A percentile compares a stretch with the other conserved stretches of the same genome.
These are phyloP conservation scores for Penstemon davidsonii DNA, from an alignment of 257 asterid species.

Conservation along the genomic window DNA sequence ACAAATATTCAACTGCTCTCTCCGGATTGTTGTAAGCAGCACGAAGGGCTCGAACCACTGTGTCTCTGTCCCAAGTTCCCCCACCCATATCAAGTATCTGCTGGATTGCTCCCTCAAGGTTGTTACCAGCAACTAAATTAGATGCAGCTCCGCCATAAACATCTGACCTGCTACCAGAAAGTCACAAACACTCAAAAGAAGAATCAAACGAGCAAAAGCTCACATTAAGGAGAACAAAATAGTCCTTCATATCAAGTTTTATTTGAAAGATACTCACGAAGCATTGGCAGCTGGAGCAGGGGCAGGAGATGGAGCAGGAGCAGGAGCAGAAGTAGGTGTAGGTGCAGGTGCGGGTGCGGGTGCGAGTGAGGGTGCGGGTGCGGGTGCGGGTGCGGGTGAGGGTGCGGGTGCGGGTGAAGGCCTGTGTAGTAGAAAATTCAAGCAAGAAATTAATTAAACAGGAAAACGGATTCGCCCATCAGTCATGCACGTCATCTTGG, in stretches of 20 bases:
- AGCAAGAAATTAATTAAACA: slow-evolving; percentile 1
- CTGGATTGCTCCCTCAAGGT: slow-evolving; percentile 67
- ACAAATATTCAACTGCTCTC: slow-evolving; percentile 86
- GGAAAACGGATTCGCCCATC: not conserved
- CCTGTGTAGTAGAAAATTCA: slow-evolving; percentile 27
- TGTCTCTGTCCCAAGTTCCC: slow-evolving; percentile 87
- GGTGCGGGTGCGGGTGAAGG: slow-evolving; percentile 38
- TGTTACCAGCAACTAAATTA: slow-evolving; percentile 69
- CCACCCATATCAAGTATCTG: slow-evolving; percentile 94
- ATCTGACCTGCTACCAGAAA: slow-evolving; percentile 46
- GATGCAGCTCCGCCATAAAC: slow-evolving; percentile 74
- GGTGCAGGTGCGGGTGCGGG: slow-evolving; percentile 34
- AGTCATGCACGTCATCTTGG: slow-evolving; percentile 9
- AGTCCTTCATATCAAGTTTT: slow-evolving; percentile 2
- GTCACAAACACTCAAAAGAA: slow-evolving; percentile 1
- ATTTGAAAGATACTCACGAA: slow-evolving; percentile 36
- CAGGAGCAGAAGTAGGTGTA: slow-evolving; percentile 20
- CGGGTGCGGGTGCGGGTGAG: not conserved
- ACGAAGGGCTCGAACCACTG: slow-evolving; percentile 79
- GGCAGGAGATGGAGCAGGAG: slow-evolving; percentile 24
- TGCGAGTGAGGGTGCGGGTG: too few species aligned
- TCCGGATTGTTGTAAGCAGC: slow-evolving; percentile 90
- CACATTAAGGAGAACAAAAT: not conserved
- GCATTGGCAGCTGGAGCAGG: slow-evolving; percentile 34
- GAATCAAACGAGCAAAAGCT: not conserved